phyloP scores from a whole-genome alignment of 2,329 filamentous ascomycete species.

The Tympanopsis confertula region DNA sequence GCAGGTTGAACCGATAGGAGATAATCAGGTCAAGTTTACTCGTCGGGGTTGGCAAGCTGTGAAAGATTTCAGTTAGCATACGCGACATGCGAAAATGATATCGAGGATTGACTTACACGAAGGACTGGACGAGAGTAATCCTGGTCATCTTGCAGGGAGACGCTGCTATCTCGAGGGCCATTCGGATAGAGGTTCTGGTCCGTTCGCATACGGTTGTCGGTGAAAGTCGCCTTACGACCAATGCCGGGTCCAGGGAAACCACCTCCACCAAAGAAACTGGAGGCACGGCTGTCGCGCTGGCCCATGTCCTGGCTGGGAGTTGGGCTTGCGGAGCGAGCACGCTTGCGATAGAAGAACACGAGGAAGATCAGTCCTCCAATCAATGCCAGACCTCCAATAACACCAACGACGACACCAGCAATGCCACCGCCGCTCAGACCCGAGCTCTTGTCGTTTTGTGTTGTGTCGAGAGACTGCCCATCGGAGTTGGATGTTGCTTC shows the following conservation, averaged over 20 bases:
- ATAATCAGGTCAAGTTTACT: slow-evolving; percentile 4
- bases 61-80: slow-evolving; percentile 7
- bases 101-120: slow-evolving; percentile 16
- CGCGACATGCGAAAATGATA: neutral
- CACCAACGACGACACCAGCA: neutral
- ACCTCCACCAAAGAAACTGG: slow-evolving; percentile 4
- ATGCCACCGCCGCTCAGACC: neutral
- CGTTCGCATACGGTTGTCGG: slow-evolving; percentile 29
- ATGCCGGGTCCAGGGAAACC: slow-evolving; percentile 7
- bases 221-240: slow-evolving; percentile 16
- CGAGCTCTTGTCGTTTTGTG: neutral
- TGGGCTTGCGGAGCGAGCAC: neutral
- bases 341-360: neutral
- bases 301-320: too few species aligned
- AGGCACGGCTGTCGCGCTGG: too few species aligned
- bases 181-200: slow-evolving; percentile 24
- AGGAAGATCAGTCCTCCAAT: neutral
- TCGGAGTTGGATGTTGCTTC: too few species aligned
- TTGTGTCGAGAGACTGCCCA: too few species aligned
- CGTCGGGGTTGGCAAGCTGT: slow-evolving; percentile 21
- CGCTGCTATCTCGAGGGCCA: slow-evolving; percentile 25
- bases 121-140: slow-evolving; percentile 31
- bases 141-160: slow-evolving; percentile 31
- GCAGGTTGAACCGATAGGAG: slow-evolving; percentile 3
- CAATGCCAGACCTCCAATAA: neutral